Conservation (phyloP, 2,329 filamentous ascomycete species). For the Ascochyta koolunga region DNA sequence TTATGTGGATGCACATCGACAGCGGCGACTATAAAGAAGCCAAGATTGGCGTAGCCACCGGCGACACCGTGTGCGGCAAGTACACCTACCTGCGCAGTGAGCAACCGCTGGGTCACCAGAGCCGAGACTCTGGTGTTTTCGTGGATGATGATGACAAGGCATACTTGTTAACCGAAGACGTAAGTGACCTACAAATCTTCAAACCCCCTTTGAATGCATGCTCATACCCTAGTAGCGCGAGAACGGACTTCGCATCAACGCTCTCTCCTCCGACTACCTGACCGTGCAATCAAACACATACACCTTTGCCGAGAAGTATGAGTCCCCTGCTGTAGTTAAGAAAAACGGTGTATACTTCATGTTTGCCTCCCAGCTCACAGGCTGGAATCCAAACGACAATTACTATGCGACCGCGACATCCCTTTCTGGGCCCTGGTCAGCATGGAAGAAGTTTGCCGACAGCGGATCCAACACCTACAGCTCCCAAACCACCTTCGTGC, state of each 20-base stretch:
- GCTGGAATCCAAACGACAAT: conserved; percentile 69
- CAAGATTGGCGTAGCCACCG: conserved; percentile 67
- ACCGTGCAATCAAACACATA: conserved; percentile 57
- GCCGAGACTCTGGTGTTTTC: conserved; percentile 65
- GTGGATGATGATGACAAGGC: conserved; percentile 66
- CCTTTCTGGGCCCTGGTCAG: conserved; percentile 65
- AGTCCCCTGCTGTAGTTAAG: conserved; percentile 69
- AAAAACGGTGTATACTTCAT: conserved; percentile 66
- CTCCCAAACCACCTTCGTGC: conserved; percentile 66
- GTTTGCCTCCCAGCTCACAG: conserved; percentile 60
- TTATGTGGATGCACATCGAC: conserved; percentile 75
- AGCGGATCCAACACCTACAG: conserved; percentile 63
- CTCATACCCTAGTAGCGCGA: conserved; percentile 51
- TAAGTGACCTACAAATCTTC: conserved; percentile 39
- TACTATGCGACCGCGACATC: conserved; percentile 65
- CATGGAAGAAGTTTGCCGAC: conserved; percentile 65
- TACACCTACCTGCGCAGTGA: conserved; percentile 60
- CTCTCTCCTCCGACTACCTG: conserved; percentile 63
- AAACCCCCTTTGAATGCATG: background rate
- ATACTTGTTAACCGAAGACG: conserved; percentile 69
- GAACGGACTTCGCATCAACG: conserved; percentile 64
- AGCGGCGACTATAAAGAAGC: conserved; percentile 66
- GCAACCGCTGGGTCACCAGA: conserved; percentile 58
- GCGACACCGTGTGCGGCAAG: conserved; percentile 64
- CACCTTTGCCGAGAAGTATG: conserved; percentile 61